Evolutionary conservation across 805 yeast species (phyloP), one percentile per base, ranked within the genome.

Genomic region (Metschnikowia colocasiae): DNA sequence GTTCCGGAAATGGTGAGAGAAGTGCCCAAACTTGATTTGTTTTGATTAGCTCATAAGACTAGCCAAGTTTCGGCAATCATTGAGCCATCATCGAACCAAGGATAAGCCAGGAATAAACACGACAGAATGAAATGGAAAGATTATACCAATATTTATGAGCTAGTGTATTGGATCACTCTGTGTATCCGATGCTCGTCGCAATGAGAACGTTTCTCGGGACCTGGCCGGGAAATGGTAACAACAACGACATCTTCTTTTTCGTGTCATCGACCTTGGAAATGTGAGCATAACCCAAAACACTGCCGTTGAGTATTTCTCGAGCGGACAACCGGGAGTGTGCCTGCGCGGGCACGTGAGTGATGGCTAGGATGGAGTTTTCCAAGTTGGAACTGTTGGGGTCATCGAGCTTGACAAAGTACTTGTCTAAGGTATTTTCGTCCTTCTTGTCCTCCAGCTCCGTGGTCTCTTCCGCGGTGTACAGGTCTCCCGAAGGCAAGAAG

Each of bases 141-240:
- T n/a, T n/a, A n/a, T n/a, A n/a, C n/a, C n/a, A n/a, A 25, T 6
- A 25, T 1, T 25, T 25, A 25, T 1, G n/a, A n/a, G n/a, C n/a
- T n/a, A n/a, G n/a, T n/a, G n/a, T n/a, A n/a, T n/a, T n/a, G n/a
- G n/a, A 27, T 25, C 64, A 92, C 69, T 94, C 99, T 43, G 83
- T 79, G 63, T 88, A 94, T 55, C 95, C 83, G 56, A 81, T 82
- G 33, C 81, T 80, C 1, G 97, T 95, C 40, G 91, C 67, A 2
- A 94, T 63, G 58, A 88, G 73, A 2, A 86, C 82, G 52, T 82
- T 80, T 22, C 82, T 75, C 0, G 99, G 99, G 20, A 91, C 69
- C 34, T 83, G 68, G 1, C 96, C 95, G 2, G 96, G 97, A 4
- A 88, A 85, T 0, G 99, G 98, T 51, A 90, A 73, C 51, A 92